Conservation (phyloP, 345 rosid genomes). For the Barbarea vulgaris region DNA sequence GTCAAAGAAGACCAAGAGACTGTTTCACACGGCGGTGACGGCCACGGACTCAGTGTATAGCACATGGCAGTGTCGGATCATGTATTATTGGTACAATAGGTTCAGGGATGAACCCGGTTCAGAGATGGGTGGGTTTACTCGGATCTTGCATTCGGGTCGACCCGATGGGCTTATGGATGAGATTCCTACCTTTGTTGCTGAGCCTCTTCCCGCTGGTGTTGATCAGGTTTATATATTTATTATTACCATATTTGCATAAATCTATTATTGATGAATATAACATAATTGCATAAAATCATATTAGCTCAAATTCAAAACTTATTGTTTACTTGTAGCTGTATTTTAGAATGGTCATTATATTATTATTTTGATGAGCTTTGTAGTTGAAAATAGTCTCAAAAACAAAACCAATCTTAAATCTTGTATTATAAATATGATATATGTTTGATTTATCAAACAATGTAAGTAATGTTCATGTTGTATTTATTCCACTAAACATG, state of each 20-base stretch:
- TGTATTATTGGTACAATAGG: slow-evolving; percentile 99
- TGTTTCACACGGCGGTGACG: slow-evolving; percentile 96
- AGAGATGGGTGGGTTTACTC: slow-evolving; percentile 94
- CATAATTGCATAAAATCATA: neutral
- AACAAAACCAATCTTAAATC: neutral
- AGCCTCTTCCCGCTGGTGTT: slow-evolving; percentile 88
- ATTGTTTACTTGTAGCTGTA: neutral
- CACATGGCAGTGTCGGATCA: slow-evolving; percentile 94
- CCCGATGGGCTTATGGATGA: slow-evolving; percentile 84
- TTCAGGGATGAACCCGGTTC: slow-evolving; percentile 57
- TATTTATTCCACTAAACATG: neutral
- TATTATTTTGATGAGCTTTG: neutral
- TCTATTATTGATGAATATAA: neutral
- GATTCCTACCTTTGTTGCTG: slow-evolving; percentile 93
- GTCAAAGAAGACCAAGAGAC: slow-evolving; percentile 44
- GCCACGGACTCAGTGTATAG: slow-evolving; percentile 91
- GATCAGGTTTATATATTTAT: slow-evolving; percentile 63
- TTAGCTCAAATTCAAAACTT: neutral
- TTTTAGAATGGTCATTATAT: neutral
- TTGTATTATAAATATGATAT: neutral
- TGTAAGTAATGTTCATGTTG: neutral
- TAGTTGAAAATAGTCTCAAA: neutral
- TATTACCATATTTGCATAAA: neutral
- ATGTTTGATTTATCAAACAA: neutral
- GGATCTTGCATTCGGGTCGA: slow-evolving; percentile 93